Percentiles rank a stretch among this genome's conserved stretches.
Evolutionary conservation across 2,329 filamentous ascomycete genomes (phyloP).

Genomic region (Diaporthe capsici): DNA sequence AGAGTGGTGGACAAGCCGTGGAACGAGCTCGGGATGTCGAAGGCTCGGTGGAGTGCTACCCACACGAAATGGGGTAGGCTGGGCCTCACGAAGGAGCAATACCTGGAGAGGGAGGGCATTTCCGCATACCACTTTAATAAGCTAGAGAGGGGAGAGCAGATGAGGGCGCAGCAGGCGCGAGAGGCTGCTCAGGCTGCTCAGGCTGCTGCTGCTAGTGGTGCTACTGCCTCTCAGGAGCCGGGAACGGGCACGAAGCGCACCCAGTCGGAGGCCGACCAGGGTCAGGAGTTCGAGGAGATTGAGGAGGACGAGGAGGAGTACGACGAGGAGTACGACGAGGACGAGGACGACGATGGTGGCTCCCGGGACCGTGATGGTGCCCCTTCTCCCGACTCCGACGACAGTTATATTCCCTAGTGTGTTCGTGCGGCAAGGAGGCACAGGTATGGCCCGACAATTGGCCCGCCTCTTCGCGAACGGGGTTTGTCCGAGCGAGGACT

Average conservation of each 20-base stretch:
- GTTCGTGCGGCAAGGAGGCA: not conserved
- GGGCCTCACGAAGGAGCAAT: not conserved
- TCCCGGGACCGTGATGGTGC: no score
- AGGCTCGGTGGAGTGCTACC: not conserved
- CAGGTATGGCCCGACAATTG: not conserved
- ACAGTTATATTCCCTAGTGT: not conserved
- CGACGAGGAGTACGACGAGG: not conserved
- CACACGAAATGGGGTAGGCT: not conserved
- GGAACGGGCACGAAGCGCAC: not conserved
- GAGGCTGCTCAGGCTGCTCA: not conserved
- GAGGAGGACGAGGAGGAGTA: not conserved
- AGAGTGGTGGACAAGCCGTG: not conserved
- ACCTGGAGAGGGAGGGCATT: not conserved
- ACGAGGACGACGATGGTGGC: not conserved
- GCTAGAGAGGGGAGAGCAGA: not conserved
- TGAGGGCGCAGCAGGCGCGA: not conserved
- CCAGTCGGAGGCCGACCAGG: not conserved
- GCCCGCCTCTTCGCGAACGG: not conserved
- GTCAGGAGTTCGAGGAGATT: not conserved
- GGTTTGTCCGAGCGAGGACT: not conserved
- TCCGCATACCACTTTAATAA: not conserved
- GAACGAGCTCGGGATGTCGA: not conserved
- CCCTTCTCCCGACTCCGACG: no score
- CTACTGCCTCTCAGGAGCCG: not conserved
- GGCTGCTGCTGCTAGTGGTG: not conserved